Base-by-base conservation (phyloP, 768 basidiomycete species). In the Termitomyces sp. region DNA sequence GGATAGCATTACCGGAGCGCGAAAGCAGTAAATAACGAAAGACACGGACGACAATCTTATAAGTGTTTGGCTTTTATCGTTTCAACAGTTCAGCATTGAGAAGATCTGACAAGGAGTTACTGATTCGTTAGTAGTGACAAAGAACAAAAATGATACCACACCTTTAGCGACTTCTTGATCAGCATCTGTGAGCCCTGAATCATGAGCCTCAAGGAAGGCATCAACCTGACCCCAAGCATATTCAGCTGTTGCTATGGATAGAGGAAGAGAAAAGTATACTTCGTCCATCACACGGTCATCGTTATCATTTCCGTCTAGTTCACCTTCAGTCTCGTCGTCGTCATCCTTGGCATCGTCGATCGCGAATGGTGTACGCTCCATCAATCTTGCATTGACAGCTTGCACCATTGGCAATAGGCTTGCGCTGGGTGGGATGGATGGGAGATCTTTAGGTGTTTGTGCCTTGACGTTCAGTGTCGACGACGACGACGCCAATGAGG, bases 341-440 rank as follows among this genome's bases (percentile, higher is more conserved):
- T 86, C 86, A 28, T 90, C 91, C 11, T 88, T 87, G 3, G 87
- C 91, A 70, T 94, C 93, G 66, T 99, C 97, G 58, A 98, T 97
- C n/a, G 93, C 93, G 68, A 99, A 99, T 61, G 89, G 87, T 26
- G 92, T 94, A 43, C 96, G 78, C 68, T 96, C 91, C 87, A 95
- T 87, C 46, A 93, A 77, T 31, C 91, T 90, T 33, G 87, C 87
- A 60, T 83, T 89, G 50, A 87, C 90, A 0, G 85, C 87, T 63
- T 87, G 78, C 48, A 91, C 75, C 74, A 89, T 80, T 6, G 86
- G 80, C 67, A 83, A 80, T 44, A 81, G 75, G 28, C 69, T 69
- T 14, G 71, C 75, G 42, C 67, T 74, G 50, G 75, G 73, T 1
- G 76, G 75, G 2, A 72, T 61, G 57, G 61, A 45, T 37, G 67